A percentile compares a stretch with the other conserved stretches of the same genome.
These are phyloP conservation scores for Mycena sanguinolenta DNA, from an alignment of 768 basidiomycete genomes.

Conservation along the genomic window DNA sequence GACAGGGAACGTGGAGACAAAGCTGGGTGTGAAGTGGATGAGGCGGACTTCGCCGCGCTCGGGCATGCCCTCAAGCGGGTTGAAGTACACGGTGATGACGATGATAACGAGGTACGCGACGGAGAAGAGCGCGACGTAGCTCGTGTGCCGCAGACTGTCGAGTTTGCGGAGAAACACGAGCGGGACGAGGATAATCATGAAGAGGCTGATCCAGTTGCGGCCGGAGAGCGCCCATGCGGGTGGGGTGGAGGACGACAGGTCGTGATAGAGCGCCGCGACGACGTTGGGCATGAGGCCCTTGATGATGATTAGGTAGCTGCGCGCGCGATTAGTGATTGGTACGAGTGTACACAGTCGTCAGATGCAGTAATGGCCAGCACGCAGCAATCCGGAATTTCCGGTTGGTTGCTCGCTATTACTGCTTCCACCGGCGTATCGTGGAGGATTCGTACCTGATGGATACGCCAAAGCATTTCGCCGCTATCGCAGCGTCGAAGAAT, in stretches of 20 bases:
- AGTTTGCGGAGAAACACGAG: slow-evolving; percentile 86
- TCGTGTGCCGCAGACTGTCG: slow-evolving; percentile 90
- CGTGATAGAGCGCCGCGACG: slow-evolving; percentile 84
- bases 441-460: slow-evolving; percentile 78
- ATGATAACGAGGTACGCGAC: slow-evolving; percentile 86
- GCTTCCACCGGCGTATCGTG: not conserved
- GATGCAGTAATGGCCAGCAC: too few relatives aligned
- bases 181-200: slow-evolving; percentile 84
- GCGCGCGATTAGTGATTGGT: not conserved
- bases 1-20: slow-evolving; percentile 90
- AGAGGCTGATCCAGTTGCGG: slow-evolving; percentile 84
- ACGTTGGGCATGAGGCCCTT: slow-evolving; percentile 96
- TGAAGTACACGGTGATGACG: slow-evolving; percentile 85
- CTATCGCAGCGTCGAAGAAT: slow-evolving; percentile 95
- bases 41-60: slow-evolving; percentile 76
- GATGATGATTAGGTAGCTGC: slow-evolving; percentile 90
- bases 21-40: slow-evolving; percentile 81
- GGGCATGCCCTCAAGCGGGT: slow-evolving; percentile 75
- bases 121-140: slow-evolving; percentile 91
- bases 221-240: slow-evolving; percentile 84
- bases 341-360: too few relatives aligned
- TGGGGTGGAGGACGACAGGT: slow-evolving; percentile 76
- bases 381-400: too few relatives aligned
- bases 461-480: slow-evolving; percentile 97
- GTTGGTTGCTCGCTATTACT: too few relatives aligned